Evolutionary conservation across 495 filamentous ascomycete species (phyloP), one percentile per base, ranked within the genome.

Genomic region (Wilcoxina mikolae): DNA sequence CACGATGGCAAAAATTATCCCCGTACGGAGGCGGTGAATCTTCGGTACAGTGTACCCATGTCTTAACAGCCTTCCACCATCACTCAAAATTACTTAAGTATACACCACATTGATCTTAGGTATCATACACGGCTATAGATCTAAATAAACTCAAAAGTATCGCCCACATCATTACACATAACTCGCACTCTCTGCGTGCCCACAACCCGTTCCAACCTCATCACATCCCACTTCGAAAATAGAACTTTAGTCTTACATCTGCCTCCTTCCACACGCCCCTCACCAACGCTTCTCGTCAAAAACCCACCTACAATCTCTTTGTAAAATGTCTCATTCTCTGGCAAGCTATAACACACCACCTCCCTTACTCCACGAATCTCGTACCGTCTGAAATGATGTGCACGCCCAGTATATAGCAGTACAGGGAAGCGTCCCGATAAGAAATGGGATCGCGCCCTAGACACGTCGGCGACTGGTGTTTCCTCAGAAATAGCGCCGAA

Each of bases 401-500:
- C 82, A 25, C 91, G 81, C 68, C 90, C 89, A 7, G 87, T 88
- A 68, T 96, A 96, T 17, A 98, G 72, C 31, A 98, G 70, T 20
- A 95, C 75, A 31, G 80, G 80, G 60, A 94, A 83, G 25, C 85
- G 74, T 3, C 89, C 90, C 42, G 69, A 81, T 54, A 87, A 67
- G 70, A 98, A 96, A 62, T 95, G 85, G 12, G 84, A 85, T 5
- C 90, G 75, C 18, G 93, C 85, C 18, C 90, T 81, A 25, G 83
- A 79, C 38, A 87, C 79, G 51, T 90, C 86, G 15, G 78, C 73
- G 3, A 79, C 68, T 39, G 82, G 74, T 0, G 85, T 82, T 68
- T 98, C 94, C 66, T 98, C 91, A 52, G 83, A 87, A 44, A 98
- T 81, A 12, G 77, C 76, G 48, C 85, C 90, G 66, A 94, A 94